Base-by-base conservation (phyloP, 805 yeast species). In the Sugiyamaella smithiae region DNA sequence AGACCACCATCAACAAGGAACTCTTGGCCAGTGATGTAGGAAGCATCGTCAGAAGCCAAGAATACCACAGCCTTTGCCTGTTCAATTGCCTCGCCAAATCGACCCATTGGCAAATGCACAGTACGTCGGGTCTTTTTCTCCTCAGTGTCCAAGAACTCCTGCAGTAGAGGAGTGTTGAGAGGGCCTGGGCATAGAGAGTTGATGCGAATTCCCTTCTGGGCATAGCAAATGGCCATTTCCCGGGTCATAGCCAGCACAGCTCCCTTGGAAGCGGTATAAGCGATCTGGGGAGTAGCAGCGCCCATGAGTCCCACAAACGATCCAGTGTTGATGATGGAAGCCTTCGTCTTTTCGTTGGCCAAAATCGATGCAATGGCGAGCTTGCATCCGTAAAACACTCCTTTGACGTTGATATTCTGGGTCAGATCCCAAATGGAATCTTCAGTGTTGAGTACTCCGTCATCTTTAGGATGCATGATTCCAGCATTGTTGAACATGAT, bases 401-500 rank as follows among this genome's bases (percentile, higher is more conserved):
- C 68, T 60, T 65, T 65, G 54, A 66, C 69, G 50, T 66, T 66
- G 52, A 66, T 65, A 45, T 55, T 56, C 52, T 62, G 66, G 28
- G 70, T 67, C 45, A 63, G 51, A 47, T 66, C 70, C 70, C 70
- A 66, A 54, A 67, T 57, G 42, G 54, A 51, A 45, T 67, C 69
- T 17, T 51, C 56, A 26, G 70, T 66, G 51, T 63, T 61, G 47
- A 65, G 56, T 25, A 62, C 66, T 8, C 62, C 63, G 50, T 60
- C 64, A 45, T 62, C 62, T 48, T 59, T 46, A 33, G 61, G 59
- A 52, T 57, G 65, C 66, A 60, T 62, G 52, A 88, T 84, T 53
- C 96, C 96, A n/a, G 96, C 96, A 65, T 89, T 89, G 70, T 89
- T 89, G 56, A 89, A 77, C 63, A 89, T 74, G 17, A 88, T 74